A percentile compares a stretch with the other conserved stretches of the same genome.
Conservation (phyloP, 768 basidiomycete genomes). For the Boletus sp. region DNA sequence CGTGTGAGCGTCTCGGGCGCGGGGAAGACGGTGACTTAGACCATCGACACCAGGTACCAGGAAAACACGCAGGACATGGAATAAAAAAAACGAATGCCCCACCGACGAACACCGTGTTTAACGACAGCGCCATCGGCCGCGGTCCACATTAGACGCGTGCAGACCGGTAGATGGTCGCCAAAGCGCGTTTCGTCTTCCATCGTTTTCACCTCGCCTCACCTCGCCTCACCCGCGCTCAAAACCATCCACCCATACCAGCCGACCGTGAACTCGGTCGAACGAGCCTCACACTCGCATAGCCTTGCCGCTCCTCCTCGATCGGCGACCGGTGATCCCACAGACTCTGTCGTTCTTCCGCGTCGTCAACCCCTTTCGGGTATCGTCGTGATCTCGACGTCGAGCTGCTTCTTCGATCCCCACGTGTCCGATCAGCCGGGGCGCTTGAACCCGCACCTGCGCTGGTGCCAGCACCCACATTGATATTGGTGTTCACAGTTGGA, state of each 20-base stretch:
- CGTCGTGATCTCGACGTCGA: slow-evolving; percentile 48
- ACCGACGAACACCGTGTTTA: neutral
- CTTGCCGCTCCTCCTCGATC: slow-evolving; percentile 18
- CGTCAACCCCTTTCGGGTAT: slow-evolving; percentile 46
- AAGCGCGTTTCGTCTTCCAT: neutral
- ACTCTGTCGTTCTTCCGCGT: slow-evolving; percentile 59
- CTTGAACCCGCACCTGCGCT: neutral
- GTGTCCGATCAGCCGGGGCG: slow-evolving; percentile 12
- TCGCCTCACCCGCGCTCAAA: slow-evolving; percentile 11
- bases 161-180: neutral
- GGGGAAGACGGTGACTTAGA: neutral
- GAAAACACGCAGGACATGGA: neutral
- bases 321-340: slow-evolving; percentile 42
- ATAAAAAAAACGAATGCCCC: neutral
- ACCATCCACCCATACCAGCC: slow-evolving; percentile 6
- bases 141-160: neutral
- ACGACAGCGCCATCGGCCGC: neutral
- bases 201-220: neutral
- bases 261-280: slow-evolving; percentile 31
- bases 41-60: neutral
- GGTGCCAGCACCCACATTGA: no score
- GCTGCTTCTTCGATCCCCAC: slow-evolving; percentile 34
- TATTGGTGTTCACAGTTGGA: neutral
- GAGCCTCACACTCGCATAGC: slow-evolving; percentile 36
- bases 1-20: neutral